Evolutionary conservation across 2,329 filamentous ascomycete species (phyloP).

Genomic region (Fusarium praegraminearum): DNA sequence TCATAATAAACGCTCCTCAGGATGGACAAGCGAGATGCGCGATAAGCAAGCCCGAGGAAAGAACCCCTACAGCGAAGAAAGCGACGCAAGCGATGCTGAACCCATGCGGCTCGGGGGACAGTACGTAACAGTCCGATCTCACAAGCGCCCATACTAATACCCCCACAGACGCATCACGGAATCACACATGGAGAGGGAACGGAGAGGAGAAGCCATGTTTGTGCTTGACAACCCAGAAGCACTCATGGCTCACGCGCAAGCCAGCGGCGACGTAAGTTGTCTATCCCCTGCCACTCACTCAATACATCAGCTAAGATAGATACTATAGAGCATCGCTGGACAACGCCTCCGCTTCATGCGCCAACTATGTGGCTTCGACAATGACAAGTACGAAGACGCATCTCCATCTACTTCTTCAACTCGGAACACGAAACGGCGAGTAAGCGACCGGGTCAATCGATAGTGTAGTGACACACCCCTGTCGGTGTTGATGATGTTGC

Average conservation of each 20-base stretch:
- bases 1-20: slow-evolving; percentile 33
- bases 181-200: slow-evolving; percentile 57
- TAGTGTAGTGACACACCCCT: slow-evolving; percentile 9
- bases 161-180: slow-evolving; percentile 48
- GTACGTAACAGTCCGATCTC: slow-evolving; percentile 4
- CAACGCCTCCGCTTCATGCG: slow-evolving; percentile 68
- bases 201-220: slow-evolving; percentile 62
- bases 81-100: slow-evolving; percentile 42
- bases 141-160: background rate
- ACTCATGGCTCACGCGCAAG: slow-evolving; percentile 69
- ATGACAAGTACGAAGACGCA: slow-evolving; percentile 22
- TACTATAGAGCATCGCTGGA: slow-evolving; percentile 64
- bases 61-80: slow-evolving; percentile 60
- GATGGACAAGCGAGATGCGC: slow-evolving; percentile 64
- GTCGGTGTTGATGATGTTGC: background rate
- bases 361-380: slow-evolving; percentile 66
- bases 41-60: slow-evolving; percentile 71
- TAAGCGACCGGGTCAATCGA: slow-evolving; percentile 32
- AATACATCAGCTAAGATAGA: slow-evolving; percentile 1
- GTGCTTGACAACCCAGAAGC: slow-evolving; percentile 69
- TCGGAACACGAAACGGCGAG: slow-evolving; percentile 30
- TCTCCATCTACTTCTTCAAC: slow-evolving; percentile 1
- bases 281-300: background rate
- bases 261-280: slow-evolving; percentile 64
- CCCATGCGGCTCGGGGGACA: slow-evolving; percentile 29